These are phyloP conservation scores for Straminergon stramineum DNA, from an alignment of 225 moss, liverwort and hornwort genomes.

Conservation along the genomic window DNA sequence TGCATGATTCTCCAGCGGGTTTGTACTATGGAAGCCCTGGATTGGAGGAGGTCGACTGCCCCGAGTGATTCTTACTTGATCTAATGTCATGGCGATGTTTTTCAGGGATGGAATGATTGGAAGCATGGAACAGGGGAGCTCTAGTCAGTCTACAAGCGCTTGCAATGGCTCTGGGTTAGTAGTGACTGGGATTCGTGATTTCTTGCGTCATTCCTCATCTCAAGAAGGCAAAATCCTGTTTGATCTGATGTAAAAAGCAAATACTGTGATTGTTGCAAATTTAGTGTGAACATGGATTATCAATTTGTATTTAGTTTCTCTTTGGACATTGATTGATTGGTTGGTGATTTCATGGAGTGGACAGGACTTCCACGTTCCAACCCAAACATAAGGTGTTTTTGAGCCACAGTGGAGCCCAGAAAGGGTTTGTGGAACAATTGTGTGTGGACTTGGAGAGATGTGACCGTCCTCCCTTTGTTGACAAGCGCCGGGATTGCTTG, in stretches of 20 bases:
- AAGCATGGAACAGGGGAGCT: neutral
- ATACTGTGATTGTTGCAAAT: neutral
- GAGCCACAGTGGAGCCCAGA: neutral
- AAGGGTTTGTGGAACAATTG: neutral
- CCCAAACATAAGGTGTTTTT: neutral
- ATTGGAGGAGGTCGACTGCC: neutral
- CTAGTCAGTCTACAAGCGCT: neutral
- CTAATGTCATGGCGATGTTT: neutral
- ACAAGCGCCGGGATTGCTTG: neutral
- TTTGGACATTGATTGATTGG: neutral
- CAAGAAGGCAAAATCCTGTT: neutral
- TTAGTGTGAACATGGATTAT: fast-evolving
- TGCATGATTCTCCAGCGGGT: neutral
- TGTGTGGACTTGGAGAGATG: neutral
- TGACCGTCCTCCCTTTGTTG: neutral
- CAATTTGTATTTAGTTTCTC: fast-evolving
- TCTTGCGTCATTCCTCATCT: neutral
- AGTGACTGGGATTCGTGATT: neutral
- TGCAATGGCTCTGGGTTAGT: neutral
- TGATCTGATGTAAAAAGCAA: neutral
- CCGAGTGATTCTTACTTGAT: neutral
- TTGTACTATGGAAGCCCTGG: neutral
- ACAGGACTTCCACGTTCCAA: neutral
- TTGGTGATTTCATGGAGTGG: neutral
- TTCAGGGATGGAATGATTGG: neutral